Evolutionary conservation across 441 rosid genomes (phyloP), one percentile per base, ranked within the genome.

Genomic region (Lepidium campestre): DNA sequence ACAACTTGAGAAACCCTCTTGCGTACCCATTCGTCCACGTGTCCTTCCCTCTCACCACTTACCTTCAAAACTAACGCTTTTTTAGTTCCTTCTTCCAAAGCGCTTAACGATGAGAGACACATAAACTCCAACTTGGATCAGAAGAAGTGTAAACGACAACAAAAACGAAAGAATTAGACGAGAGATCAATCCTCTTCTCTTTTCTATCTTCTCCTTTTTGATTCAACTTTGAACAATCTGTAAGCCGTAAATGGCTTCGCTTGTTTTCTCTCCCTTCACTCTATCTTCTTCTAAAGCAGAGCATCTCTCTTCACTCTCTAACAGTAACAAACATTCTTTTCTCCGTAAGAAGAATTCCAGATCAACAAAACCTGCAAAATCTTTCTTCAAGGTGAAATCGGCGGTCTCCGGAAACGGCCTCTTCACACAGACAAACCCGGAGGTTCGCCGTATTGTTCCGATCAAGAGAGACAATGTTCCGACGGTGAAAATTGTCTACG

Each of bases 351-450:
- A 81, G 75, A 81, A 82, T 76, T 36, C 73, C 48, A 72, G 65
- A 58, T 75, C 75, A 73, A 5, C 69, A 70, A 79, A 41, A 34
- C 72, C 56, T 36, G 5, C 82, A 9, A 88, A 78, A 62, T 77
- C 86, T 15, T 32, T 78, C 61, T 13, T 75, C 62, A 86, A 67
- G 25, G 74, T 87, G 35, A 89, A 85, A 78, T 89, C 96, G 37
- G 78, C 82, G 1, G 86, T 79, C 11, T 66, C 83, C 10, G 99
- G 99, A 29, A 94, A 91, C 68, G 97, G 99, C 20, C 88, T 91
- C 35, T 94, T 94, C 86, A 94, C 99, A 9, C 99, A 91, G 63
- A 94, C 98, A 0, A 77, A 91, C 10, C 87, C 78, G 9, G 99
- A 94, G 67, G 96, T 91, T 56, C 96, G 98, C 17, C 80, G 98